These are phyloP conservation scores for Globisporangium megalacanthum DNA, from an alignment of 352 stramenopile species.

Conservation along the genomic window DNA sequence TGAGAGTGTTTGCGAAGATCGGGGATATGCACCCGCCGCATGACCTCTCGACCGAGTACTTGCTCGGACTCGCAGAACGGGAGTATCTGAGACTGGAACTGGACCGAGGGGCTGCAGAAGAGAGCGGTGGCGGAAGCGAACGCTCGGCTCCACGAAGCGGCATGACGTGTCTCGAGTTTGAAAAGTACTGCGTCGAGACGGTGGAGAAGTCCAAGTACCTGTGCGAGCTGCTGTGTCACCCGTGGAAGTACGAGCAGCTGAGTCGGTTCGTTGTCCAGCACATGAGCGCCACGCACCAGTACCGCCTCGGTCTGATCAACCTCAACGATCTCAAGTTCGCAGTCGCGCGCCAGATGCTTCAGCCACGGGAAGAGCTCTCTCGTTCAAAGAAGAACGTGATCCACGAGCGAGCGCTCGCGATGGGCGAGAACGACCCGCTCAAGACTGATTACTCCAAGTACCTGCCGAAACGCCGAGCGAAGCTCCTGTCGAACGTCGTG, in stretches of 20 bases:
- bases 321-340: slow-evolving; percentile 87
- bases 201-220: slow-evolving; percentile 69
- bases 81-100: slow-evolving; percentile 63
- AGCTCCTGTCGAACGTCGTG: slow-evolving; percentile 81
- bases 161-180: slow-evolving; percentile 83
- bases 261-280: slow-evolving; percentile 81
- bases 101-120: not conserved
- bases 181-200: slow-evolving; percentile 40
- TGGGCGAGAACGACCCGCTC: slow-evolving; percentile 89
- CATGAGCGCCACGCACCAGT: slow-evolving; percentile 84
- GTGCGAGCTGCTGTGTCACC: slow-evolving; percentile 45
- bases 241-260: slow-evolving; percentile 76
- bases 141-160: slow-evolving; percentile 9
- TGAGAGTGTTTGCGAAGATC: slow-evolving; percentile 43
- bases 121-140: not conserved
- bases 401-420: slow-evolving; percentile 84
- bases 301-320: slow-evolving; percentile 83
- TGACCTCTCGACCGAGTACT: slow-evolving; percentile 27
- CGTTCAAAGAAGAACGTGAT: slow-evolving; percentile 67
- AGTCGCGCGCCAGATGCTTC: slow-evolving; percentile 45
- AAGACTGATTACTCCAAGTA: slow-evolving; percentile 93
- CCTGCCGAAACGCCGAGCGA: slow-evolving; percentile 56
- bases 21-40: slow-evolving; percentile 48
- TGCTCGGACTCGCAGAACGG: slow-evolving; percentile 41
- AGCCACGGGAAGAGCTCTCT: slow-evolving; percentile 49